Evolutionary conservation across 2,329 filamentous ascomycete species (phyloP).

Genomic region (Alternaria sp.): DNA sequence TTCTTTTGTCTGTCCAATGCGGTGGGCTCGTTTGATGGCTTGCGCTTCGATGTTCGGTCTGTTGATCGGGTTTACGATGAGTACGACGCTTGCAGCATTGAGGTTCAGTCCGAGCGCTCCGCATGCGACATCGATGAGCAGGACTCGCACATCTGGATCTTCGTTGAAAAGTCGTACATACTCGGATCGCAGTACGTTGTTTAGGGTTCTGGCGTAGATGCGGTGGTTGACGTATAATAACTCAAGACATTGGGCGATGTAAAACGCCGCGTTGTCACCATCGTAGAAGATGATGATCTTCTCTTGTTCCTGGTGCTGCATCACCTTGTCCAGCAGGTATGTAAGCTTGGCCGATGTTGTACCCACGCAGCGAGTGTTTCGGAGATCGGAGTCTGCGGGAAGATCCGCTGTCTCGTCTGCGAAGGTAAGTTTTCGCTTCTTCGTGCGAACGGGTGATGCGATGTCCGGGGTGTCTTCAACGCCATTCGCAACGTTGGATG

Average conservation of each 20-base stretch:
- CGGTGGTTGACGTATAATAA: constrained; percentile 68
- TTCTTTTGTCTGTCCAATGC: constrained; percentile 80
- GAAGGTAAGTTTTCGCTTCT: constrained; percentile 43
- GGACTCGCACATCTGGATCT: constrained; percentile 71
- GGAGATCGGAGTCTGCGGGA: constrained; percentile 60
- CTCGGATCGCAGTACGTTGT: constrained; percentile 67
- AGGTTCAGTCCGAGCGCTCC: constrained; percentile 89
- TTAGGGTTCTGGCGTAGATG: constrained; percentile 70
- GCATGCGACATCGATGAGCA: constrained; percentile 90
- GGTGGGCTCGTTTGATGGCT: constrained; percentile 86
- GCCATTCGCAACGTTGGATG: not conserved
- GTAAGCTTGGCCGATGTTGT: constrained; percentile 87
- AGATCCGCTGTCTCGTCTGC: constrained; percentile 40
- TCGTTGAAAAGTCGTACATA: constrained; percentile 83
- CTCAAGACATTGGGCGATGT: constrained; percentile 82
- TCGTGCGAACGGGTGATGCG: constrained; percentile 24
- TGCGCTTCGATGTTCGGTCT: constrained; percentile 85
- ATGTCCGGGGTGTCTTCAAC: not conserved
- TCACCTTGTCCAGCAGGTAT: constrained; percentile 78
- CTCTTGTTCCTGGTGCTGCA: constrained; percentile 70
- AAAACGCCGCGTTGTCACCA: constrained; percentile 83
- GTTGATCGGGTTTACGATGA: constrained; percentile 87
- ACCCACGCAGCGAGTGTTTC: constrained; percentile 69
- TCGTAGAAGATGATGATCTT: constrained; percentile 96
- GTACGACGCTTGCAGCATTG: constrained; percentile 80